Evolutionary conservation across 495 filamentous ascomycete genomes (phyloP), one percentile per base, ranked within the genome.

Genomic region (Neurospora sp.): DNA sequence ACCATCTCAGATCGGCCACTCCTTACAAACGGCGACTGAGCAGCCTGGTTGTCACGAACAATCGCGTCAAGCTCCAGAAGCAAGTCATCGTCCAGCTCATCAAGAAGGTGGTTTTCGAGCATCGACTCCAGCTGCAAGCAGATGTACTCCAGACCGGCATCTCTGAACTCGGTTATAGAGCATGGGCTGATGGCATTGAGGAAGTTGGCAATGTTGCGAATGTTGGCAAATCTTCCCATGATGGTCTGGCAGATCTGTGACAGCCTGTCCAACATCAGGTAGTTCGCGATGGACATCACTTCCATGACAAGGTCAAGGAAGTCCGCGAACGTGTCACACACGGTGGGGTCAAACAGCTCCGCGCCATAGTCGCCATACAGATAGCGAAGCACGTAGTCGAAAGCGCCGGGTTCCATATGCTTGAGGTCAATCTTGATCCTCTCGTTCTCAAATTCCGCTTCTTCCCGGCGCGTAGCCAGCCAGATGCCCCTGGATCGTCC

Each of bases 191-290:
- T 90, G 1, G 89, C 91, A 78, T 96, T 97, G 37, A 99, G 85
- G 15, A 98, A 83, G 62, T 90, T 88, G 59, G 92, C 92, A 69
- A 95, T 91, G 79, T 97, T 99, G 45, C 96, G 92, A 34, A 89
- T 92, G 71, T 89, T 94, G 19, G 96, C 93, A 81, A 94, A 97
- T 45, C 87, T 88, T n/a, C 96, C 96, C 73, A 98, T 87, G 59
- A 93, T 83, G 72, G 90, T 90, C 78, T 99, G 96, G 80, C 95
- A 98, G 17, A 95, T 89, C 79, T 97, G 93, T 15, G 91, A 93
- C 36, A 99, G 82, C 37, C 94, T 85, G 79, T 98, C 95, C 42
- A 99, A 88, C 94, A 99, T 97, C 73, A 99, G 85, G 77, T 98
- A 96, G 77, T 99, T 92, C 10, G 94, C 92, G 43, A 94, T 91